Evolutionary conservation across 441 rosid genomes (phyloP).

Genomic region (Pelargonium cotyledonis): DNA sequence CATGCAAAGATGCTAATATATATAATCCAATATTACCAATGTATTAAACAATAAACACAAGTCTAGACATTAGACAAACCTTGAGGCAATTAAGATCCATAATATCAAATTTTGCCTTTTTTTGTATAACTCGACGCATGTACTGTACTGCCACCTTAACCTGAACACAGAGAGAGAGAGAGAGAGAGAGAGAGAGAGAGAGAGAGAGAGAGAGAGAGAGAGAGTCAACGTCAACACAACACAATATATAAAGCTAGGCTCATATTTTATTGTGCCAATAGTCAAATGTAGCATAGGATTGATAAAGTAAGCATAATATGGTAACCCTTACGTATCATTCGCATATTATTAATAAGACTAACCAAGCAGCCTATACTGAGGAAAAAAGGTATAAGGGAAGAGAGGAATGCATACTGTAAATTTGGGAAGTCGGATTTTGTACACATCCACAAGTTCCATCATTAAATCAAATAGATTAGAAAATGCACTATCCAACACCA

Average conservation of each 20-base stretch:
- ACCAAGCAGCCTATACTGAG: too few species aligned
- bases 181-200: too few species aligned
- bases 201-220: too few species aligned
- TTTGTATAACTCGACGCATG: conserved; percentile 82
- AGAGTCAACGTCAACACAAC: too few species aligned
- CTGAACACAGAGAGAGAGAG: conserved; percentile 26
- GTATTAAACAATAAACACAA: not conserved
- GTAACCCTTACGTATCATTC: too few species aligned
- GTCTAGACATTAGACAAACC: conserved; percentile 37
- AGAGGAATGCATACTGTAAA: conserved; percentile 56
- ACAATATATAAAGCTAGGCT: too few species aligned
- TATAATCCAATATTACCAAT: conserved; percentile 8
- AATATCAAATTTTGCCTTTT: conserved; percentile 88
- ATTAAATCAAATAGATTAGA: conserved; percentile 85
- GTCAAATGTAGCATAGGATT: too few species aligned
- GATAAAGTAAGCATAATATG: too few species aligned
- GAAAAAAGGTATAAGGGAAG: not conserved
- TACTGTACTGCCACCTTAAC: conserved; percentile 94
- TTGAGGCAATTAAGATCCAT: conserved; percentile 86
- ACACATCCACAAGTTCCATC: conserved; percentile 95
- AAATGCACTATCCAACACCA: conserved; percentile 97
- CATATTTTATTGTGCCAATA: too few species aligned
- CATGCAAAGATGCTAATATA: conserved; percentile 4
- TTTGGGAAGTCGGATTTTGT: conserved; percentile 91
- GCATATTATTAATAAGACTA: too few species aligned